Evolutionary conservation across 1,139 yeast genomes (phyloP).

Genomic region (Candida sanyaensis): DNA sequence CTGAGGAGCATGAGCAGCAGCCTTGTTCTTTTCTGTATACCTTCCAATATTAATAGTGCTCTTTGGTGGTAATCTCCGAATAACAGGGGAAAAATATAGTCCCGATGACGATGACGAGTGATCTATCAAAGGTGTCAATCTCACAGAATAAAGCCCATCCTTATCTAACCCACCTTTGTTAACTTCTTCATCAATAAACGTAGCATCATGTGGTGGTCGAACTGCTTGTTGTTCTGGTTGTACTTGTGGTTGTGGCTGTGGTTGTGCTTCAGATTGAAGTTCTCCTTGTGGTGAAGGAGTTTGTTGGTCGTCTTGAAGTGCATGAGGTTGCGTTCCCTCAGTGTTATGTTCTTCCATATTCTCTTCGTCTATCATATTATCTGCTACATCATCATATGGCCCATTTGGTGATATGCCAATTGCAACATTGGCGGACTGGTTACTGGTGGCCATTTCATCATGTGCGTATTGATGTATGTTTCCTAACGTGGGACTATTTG

Average conservation of each 20-base stretch:
- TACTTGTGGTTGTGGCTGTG: not conserved
- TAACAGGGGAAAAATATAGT: constrained; percentile 78
- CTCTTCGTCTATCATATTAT: not conserved
- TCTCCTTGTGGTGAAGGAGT: not conserved
- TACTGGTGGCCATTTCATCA: constrained; percentile 11
- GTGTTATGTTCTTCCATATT: not conserved
- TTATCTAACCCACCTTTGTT: constrained; percentile 32
- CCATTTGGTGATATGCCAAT: constrained; percentile 6
- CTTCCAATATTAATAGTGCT: constrained; percentile 74
- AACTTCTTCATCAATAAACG: constrained; percentile 2
- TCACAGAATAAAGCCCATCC: constrained; percentile 67
- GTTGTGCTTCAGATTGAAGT: not conserved
- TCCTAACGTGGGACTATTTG: constrained; percentile 51
- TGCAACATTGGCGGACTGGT: constrained; percentile 5
- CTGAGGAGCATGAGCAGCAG: constrained; percentile 71
- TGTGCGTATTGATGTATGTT: constrained; percentile 25
- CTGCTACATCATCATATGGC: not conserved
- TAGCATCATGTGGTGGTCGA: constrained; percentile 3
- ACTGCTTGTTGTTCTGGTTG: constrained; percentile 3
- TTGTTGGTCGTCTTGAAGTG: not conserved
- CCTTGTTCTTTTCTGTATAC: constrained; percentile 79
- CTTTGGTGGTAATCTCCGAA: constrained; percentile 71
- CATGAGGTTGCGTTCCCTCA: not conserved
- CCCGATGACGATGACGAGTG: constrained; percentile 79
- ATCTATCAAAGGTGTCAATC: constrained; percentile 86